Base-by-base conservation (phyloP, 768 basidiomycete genomes). In the Boletus bicolor region DNA sequence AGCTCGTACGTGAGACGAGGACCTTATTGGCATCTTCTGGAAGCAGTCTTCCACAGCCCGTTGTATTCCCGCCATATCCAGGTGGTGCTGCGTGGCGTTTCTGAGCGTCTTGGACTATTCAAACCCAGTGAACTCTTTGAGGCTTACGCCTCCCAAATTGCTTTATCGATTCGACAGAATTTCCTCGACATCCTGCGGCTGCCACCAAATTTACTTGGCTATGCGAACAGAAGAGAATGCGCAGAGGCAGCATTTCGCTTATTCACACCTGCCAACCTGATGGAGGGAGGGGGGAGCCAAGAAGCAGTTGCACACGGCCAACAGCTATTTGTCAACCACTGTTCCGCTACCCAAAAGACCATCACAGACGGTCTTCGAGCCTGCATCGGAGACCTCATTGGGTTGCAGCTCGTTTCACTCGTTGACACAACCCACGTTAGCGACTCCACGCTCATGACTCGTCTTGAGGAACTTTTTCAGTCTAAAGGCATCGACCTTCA, bases 1-100 rank as follows among this genome's bases (percentile, higher is more conserved):
- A 89, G 86, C 64, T 87, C 91, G 1, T 79, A 81, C 2, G 81
- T 88, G 21, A 80, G 95, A 28, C 83, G 91, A 15, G 89, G 85
- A 4, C 81, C 93, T 1, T 93, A 96, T 66, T 94, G 89, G 85
- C 88, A 96, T 69, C 68, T 98, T 47, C 74, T 98, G 56, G 93
- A 95, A 68, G 81, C 82, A 7, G 81, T 69, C 62, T 75, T 59
- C 59, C 71, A 77, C 58, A 66, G 64, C 17, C 58, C 58, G 41
- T 58, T 66, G 48, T 54, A 67, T 66, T 55, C 64, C 49, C 50
- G 60, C 5, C 71, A 73, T 49, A 73, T 82, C 42, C 71, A 78
- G 54, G 75, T 78, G 8, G 76, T 89, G 38, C 73, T 98, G 37
- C 63, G 63, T 15, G 83, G 83, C 7, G 85, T 89, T 21, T 81